A percentile compares a stretch with the other conserved stretches of the same genome.
These are phyloP conservation scores for Arxiozyma slooffiae DNA, from an alignment of 1,139 yeast species.

Conservation along the genomic window DNA sequence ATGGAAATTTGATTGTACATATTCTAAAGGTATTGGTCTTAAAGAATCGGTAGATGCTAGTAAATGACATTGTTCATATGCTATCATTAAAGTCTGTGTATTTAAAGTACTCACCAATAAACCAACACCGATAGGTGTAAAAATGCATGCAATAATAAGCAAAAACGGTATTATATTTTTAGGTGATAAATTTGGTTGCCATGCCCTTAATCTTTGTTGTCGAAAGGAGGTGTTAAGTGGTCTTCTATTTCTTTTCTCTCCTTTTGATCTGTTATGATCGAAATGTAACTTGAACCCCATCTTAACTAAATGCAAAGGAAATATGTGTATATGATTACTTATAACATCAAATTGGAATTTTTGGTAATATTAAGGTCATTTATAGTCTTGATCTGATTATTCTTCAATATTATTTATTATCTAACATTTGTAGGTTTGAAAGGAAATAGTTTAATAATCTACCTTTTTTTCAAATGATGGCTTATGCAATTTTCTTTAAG, in stretches of 20 bases:
- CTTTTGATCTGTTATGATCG: slow-evolving; percentile 1
- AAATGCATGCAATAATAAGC: slow-evolving; percentile 48
- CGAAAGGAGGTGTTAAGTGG: slow-evolving; percentile 63
- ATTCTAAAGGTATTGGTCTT: slow-evolving; percentile 42
- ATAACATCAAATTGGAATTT: neutral
- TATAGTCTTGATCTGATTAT: neutral
- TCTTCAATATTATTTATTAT: neutral
- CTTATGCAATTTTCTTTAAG: neutral
- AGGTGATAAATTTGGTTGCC: slow-evolving; percentile 79
- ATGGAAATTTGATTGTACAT: slow-evolving; percentile 45
- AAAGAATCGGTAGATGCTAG: slow-evolving; percentile 34
- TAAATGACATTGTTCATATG: slow-evolving; percentile 48
- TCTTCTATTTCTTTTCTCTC: slow-evolving; percentile 30
- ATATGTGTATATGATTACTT: slow-evolving; percentile 11
- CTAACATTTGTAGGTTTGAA: neutral
- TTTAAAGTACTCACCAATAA: slow-evolving; percentile 48
- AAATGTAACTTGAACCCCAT: slow-evolving; percentile 3
- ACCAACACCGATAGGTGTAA: slow-evolving; percentile 68
- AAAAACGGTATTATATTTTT: slow-evolving; percentile 60
- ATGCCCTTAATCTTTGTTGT: slow-evolving; percentile 66
- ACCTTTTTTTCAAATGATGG: neutral
- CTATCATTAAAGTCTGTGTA: slow-evolving; percentile 48
- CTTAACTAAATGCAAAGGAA: neutral
- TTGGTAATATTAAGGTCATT: neutral
- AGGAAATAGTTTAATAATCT: no score